Base-by-base conservation (phyloP, 148 eudicot species). In the Agrostemma githago region DNA sequence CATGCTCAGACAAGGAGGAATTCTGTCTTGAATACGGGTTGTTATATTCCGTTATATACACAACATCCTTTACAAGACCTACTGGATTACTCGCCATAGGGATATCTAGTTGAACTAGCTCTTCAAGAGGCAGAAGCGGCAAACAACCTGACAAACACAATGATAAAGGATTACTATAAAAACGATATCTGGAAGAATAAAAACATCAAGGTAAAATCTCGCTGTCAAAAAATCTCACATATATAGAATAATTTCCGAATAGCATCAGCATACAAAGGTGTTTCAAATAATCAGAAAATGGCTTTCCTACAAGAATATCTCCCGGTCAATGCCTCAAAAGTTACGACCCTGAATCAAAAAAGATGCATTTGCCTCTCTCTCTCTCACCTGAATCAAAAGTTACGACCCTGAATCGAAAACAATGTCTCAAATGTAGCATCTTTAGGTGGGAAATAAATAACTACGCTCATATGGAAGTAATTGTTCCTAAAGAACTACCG, bases 121-220 rank as follows among this genome's bases (percentile, higher is more conserved):
- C 96, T 80, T 87, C 90, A 58, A 82, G 84, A 34, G 97, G 86
- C 61, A 92, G 85, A 70, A 96, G 89, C 84, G 89, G 87, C 89
- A 96, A 82, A 79, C 97, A 96, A 82, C 84, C 99, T 96, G 86
- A 86, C 40, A 77, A 11, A 74, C 74, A 79, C 66, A 75, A 81
- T 5, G 60, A 72, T 74, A 72, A 8, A 12, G 66, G 37, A 20
- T 54, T 48, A 48, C 34, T 26, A 26, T 26, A 54, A 59, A 62
- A 20, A 3, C 5, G n/a, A 38, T 54, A 37, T 6, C 53, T 14
- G 60, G 41, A 11, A 15, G 44, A 14, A 26, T 26, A 44, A 54
- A 54, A 57, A 8, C 43, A 12, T 7, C 11, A 8, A 48, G 12
- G 10, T 15, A 9, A 17, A 4, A 15, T 51, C 41, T 26, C 8